Evolutionary conservation across 495 filamentous ascomycete genomes (phyloP), one percentile per base, ranked within the genome.

Genomic region (Neurospora intermedia): DNA sequence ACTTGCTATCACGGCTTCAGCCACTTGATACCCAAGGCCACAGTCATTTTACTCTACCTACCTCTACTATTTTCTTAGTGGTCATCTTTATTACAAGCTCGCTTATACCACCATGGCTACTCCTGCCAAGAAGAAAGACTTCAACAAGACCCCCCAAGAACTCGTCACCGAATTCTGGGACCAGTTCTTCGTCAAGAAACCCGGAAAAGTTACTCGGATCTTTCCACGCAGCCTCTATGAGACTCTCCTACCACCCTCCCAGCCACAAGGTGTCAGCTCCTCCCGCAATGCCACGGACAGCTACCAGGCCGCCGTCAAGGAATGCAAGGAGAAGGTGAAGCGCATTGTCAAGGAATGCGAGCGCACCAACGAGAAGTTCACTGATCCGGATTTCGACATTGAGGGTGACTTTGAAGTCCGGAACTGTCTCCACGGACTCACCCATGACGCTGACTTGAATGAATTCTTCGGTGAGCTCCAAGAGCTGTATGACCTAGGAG

Each of bases 381-480:
- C 90, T 4, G 92, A 94, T 81, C 87, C 89, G 10, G 88, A 92
- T 79, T 94, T 94, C 76, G 90, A 94, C 76, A 88, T 94, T 72
- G 90, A 91, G 75, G 81, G 84, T 48, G 92, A 93, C 42, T 62
- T 69, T 31, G 35, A 70, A n/a, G 35, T 27, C 11, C 54, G 72
- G 27, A 77, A 79, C 76, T 80, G 78, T 43, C 74, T 79, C 7
- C 74, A 81, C 72, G 77, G 78, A 27, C 72, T 80, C 20, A 71
- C 76, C 39, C 75, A 76, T 18, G 62, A 27, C 59, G 35, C 45
- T 13, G 31, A 46, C 0, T 11, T 69, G n/a, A 45, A 69, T 18
- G 70, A 18, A 5, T 35, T 23, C 70, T 43, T 40, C 27, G 23
- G 16, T 9, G 66, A 45, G 41, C 62, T 45, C 27, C 69, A 54